These are phyloP conservation scores for Thermomyces lanuginosus DNA, from an alignment of 2,329 filamentous ascomycete species.

Conservation along the genomic window DNA sequence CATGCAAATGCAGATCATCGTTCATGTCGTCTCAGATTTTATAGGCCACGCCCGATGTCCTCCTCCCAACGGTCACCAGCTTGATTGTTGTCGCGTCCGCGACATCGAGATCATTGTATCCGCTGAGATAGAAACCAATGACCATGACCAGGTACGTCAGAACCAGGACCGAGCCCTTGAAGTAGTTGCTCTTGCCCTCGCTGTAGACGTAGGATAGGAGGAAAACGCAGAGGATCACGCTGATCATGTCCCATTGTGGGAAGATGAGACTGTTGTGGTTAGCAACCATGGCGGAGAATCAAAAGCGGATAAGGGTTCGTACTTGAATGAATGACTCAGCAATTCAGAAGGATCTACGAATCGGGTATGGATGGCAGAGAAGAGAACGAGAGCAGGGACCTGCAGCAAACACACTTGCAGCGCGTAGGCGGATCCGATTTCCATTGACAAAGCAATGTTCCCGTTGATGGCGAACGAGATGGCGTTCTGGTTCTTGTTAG, in stretches of 20 bases:
- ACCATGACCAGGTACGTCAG: constrained; percentile 86
- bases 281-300: background rate
- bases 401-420: constrained; percentile 91
- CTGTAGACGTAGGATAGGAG: constrained; percentile 94
- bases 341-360: constrained; percentile 40
- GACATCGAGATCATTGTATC: constrained; percentile 42
- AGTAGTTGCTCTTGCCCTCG: constrained; percentile 99
- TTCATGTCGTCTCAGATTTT: too few species aligned
- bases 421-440: constrained; percentile 93
- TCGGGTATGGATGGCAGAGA: constrained; percentile 58
- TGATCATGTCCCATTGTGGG: constrained; percentile 98
- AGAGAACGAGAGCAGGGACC: constrained; percentile 81
- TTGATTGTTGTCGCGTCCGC: too few species aligned
- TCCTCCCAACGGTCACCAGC: constrained; percentile 4
- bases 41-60: constrained; percentile 5
- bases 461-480: constrained; percentile 99
- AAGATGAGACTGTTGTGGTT: constrained; percentile 70
- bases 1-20: too few species aligned
- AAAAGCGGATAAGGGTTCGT: constrained; percentile 11
- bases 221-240: constrained; percentile 88
- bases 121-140: constrained; percentile 77
- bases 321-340: constrained; percentile 37
- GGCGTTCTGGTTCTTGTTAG: constrained; percentile 50
- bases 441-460: constrained; percentile 96
- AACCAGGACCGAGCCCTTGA: constrained; percentile 92